Percentiles rank a stretch among this genome's conserved stretches.
These are phyloP conservation scores for Knoxia roxburghii DNA, from an alignment of 257 asterid genomes.

Conservation along the genomic window DNA sequence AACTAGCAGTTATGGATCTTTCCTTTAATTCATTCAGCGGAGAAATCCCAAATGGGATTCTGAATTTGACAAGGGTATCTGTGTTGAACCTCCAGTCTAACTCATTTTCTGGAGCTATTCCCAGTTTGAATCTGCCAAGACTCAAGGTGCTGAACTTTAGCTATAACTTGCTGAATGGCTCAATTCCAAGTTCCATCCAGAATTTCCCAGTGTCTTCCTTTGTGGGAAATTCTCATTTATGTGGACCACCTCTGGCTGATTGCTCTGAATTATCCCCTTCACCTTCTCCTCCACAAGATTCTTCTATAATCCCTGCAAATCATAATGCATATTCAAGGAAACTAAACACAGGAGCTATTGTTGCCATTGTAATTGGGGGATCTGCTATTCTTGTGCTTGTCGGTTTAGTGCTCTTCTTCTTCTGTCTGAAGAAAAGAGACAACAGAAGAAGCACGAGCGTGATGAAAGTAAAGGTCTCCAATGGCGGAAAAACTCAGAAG, in stretches of 20 bases:
- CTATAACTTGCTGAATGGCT: conserved; percentile 52
- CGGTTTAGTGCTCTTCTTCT: conserved; percentile 26
- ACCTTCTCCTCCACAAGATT: conserved; percentile 27
- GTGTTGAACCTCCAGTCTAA: conserved; percentile 63
- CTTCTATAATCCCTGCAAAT: conserved; percentile 16
- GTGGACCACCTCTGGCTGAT: conserved; percentile 50
- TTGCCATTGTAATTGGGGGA: conserved; percentile 48
- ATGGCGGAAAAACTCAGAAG: conserved; percentile 53
- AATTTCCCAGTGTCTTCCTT: conserved; percentile 67
- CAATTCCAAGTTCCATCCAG: conserved; percentile 53
- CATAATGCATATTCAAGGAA: conserved; percentile 23
- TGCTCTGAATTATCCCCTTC: conserved; percentile 48
- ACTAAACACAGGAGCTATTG: conserved; percentile 33
- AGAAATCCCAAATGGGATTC: conserved; percentile 39
- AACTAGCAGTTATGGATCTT: conserved; percentile 52
- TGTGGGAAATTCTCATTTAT: conserved; percentile 55
- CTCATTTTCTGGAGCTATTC: conserved; percentile 50
- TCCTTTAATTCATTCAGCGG: conserved; percentile 70
- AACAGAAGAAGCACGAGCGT: conserved; percentile 23
- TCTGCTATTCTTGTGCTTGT: conserved; percentile 32
- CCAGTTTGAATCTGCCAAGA: conserved; percentile 46
- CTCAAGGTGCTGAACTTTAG: conserved; percentile 59
- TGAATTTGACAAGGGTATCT: conserved; percentile 37
- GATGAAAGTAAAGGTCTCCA: conserved; percentile 50
- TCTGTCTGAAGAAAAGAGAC: conserved; percentile 48